Base-by-base conservation (phyloP, 2,329 filamentous ascomycete genomes). In the Fonsecaea nubica region DNA sequence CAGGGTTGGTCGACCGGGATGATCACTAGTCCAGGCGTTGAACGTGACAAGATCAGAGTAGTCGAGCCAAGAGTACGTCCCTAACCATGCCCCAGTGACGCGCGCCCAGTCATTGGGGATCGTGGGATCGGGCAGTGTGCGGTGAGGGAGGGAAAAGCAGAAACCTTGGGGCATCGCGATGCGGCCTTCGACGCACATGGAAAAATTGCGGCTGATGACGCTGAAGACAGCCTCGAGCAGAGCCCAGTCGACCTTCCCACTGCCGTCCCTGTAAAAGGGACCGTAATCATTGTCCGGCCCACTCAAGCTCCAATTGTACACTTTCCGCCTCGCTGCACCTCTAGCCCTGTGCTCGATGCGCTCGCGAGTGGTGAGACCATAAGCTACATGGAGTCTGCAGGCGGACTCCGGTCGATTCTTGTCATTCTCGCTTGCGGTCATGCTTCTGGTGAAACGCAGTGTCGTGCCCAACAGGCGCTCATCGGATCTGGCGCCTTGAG, bases 1-100 rank as follows among this genome's bases (percentile, higher is more conserved):
- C 55, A 72, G 52, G 1, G 63, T 67, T 13, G 69, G 68, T 15
- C 66, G 66, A 36, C 60, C 35, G 9, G 38, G 54, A 15, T 36
- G 8, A 12, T 55, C 53, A 32, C 5, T 48, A 3, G 58, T 50
- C 45, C 38, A 63, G 9, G 64, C 59, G 52, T 74, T 74, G 58
- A 65, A 74, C 0, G 66, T 59, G 25, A 69, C 65, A 13, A 74
- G 64, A 50, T 71, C 67, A 25, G 66, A 55, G 56, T 71, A 72
- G 64, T 74, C 70, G 36, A 73, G 58, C 48, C 70, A 74, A 1
- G 69, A 63, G 36, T 73, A 74, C 12, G 71, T 74, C 4, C 72
- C 72, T 12, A 72, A 36, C 72, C 71, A 74, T 7, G 57, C 13
- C 4, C 72, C 72, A 4, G 64, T 66, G 45, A 70, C 70, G 1